Conservation (phyloP, 257 asterid genomes). For the Cordia subcordata region DNA sequence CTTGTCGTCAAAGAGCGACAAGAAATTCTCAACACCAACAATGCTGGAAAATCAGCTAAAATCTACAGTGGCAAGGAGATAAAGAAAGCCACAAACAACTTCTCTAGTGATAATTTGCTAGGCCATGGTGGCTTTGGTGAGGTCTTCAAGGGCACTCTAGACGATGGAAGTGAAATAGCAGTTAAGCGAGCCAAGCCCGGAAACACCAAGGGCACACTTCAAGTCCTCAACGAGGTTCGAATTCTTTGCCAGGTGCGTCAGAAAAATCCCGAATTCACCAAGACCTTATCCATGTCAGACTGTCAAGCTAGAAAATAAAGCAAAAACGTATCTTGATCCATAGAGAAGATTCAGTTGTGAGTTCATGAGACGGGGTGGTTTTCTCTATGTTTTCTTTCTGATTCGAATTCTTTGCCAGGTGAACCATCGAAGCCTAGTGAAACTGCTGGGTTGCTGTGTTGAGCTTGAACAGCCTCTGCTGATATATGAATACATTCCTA, state of each 20-base stretch:
- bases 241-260: constrained; percentile 48
- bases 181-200: constrained; percentile 58
- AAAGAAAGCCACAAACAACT: constrained; percentile 49
- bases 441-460: constrained; percentile 50
- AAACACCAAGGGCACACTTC: constrained; percentile 41
- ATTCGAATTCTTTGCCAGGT: constrained; percentile 57
- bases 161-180: constrained; percentile 43
- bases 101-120: constrained; percentile 39
- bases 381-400: too few relatives aligned
- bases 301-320: too few relatives aligned
- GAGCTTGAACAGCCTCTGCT: constrained; percentile 55
- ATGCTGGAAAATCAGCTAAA: constrained; percentile 49
- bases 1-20: constrained; percentile 43
- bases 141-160: constrained; percentile 52
- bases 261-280: too few relatives aligned
- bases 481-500: constrained; percentile 40
- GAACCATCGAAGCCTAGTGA: constrained; percentile 50
- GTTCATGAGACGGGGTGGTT: too few relatives aligned
- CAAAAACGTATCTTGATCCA: too few relatives aligned
- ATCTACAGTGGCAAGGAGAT: constrained; percentile 50
- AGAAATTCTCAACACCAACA: constrained; percentile 42
- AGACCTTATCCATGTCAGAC: too few relatives aligned
- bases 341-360: too few relatives aligned
- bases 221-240: constrained; percentile 55
- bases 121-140: constrained; percentile 66